Percentiles rank a stretch among this genome's conserved stretches.
phyloP scores from a whole-genome alignment of 140 eudicot species.

The Oenanthe javanica region DNA sequence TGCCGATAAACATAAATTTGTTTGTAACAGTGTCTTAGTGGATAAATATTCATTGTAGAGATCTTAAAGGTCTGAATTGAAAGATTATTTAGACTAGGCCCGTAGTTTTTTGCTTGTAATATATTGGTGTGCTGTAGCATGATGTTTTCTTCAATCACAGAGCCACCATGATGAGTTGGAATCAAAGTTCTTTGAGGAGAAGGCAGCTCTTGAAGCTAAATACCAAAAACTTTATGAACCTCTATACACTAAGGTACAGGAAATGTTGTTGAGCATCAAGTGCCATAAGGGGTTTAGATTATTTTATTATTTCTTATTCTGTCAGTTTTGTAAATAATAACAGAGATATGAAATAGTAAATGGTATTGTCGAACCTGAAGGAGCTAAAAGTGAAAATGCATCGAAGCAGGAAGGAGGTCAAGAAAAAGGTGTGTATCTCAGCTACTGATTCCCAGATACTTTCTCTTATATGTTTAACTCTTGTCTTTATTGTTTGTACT shows the following conservation, averaged over 20 bases:
- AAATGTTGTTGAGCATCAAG: not conserved
- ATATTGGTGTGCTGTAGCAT: not conserved
- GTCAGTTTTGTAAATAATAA: constrained; percentile 6
- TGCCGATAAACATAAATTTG: not conserved
- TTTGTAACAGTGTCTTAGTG: not conserved
- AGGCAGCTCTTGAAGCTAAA: constrained; percentile 72
- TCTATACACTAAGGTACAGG: constrained; percentile 53
- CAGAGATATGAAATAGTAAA: constrained; percentile 87
- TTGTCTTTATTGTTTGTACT: not conserved
- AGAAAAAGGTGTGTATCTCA: constrained; percentile 36
- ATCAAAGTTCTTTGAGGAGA: constrained; percentile 76
- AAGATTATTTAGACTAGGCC: not conserved
- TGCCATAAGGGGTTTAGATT: not conserved
- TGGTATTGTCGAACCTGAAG: constrained; percentile 75
- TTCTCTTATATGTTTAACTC: not conserved
- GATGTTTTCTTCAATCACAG: constrained; percentile 23
- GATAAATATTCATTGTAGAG: not conserved
- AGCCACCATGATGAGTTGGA: constrained; percentile 70
- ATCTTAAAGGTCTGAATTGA: not conserved
- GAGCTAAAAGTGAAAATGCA: constrained; percentile 33
- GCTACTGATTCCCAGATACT: not conserved
- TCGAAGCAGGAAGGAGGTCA: constrained; percentile 29
- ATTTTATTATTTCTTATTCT: constrained; percentile 1
- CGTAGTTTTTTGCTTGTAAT: not conserved
- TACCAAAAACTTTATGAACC: constrained; percentile 83